Conservation (phyloP, 129 eudicot genomes). For the Tagetes patula region DNA sequence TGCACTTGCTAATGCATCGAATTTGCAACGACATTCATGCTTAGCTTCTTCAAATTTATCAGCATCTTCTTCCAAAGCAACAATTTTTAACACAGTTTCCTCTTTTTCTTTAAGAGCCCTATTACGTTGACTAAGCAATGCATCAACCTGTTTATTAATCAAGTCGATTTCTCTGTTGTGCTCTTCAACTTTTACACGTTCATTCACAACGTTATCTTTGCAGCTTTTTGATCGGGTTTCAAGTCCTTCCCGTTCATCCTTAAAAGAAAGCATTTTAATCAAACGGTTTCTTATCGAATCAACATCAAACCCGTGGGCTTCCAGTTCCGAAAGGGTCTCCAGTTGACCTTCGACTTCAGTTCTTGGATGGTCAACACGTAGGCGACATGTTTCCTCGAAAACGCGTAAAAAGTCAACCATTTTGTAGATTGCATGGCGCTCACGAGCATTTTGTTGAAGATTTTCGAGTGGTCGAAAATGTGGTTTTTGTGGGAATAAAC, state of each 20-base stretch:
- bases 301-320: conserved; percentile 70
- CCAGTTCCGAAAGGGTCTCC: conserved; percentile 64
- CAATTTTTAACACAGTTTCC: conserved; percentile 31
- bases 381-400: conserved; percentile 39
- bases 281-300: conserved; percentile 40
- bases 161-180: conserved; percentile 39
- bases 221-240: conserved; percentile 7
- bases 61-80: conserved; percentile 30
- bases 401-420: conserved; percentile 61
- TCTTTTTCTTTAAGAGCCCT: conserved; percentile 26
- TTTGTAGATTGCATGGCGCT: conserved; percentile 74
- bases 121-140: conserved; percentile 38
- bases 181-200: conserved; percentile 12
- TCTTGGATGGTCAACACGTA: conserved; percentile 41
- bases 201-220: conserved; percentile 18
- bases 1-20: conserved; percentile 41
- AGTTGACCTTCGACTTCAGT: conserved; percentile 39
- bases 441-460: conserved; percentile 47
- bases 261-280: conserved; percentile 36
- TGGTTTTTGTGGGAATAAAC: conserved; percentile 61
- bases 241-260: conserved; percentile 37
- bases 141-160: conserved; percentile 45
- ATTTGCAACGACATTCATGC: conserved; percentile 26
- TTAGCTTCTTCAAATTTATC: conserved; percentile 25
- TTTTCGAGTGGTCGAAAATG: conserved; percentile 59